phyloP scores from a whole-genome alignment of 495 filamentous ascomycete species.

The Acidiella bohemica region DNA sequence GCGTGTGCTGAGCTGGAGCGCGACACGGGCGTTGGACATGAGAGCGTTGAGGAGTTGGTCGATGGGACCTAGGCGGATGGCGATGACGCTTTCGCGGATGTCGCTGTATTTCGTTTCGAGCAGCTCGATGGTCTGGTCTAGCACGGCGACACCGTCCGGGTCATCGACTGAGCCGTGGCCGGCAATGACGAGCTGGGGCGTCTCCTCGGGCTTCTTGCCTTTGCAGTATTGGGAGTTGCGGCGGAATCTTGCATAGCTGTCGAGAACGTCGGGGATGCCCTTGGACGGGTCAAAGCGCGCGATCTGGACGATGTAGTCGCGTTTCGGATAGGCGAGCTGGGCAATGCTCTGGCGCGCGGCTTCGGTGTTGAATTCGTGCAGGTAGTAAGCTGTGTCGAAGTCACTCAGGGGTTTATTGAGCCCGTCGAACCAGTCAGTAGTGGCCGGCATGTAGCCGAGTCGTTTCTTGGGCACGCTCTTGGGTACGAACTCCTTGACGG shows the following conservation, averaged over 20 bases:
- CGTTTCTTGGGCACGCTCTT: slow-evolving; percentile 47
- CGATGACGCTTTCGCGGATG: slow-evolving; percentile 43
- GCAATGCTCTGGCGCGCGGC: slow-evolving; percentile 46
- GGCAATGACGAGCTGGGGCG: slow-evolving; percentile 63
- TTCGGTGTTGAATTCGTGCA: slow-evolving; percentile 54
- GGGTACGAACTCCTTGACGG: slow-evolving; percentile 66
- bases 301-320: slow-evolving; percentile 70
- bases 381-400: slow-evolving; percentile 66
- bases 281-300: slow-evolving; percentile 81
- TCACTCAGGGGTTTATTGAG: slow-evolving; percentile 65
- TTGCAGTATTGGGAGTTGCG: slow-evolving; percentile 16
- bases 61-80: slow-evolving; percentile 63
- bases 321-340: slow-evolving; percentile 51
- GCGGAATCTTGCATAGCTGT: slow-evolving; percentile 64
- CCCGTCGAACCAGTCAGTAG: slow-evolving; percentile 84
- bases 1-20: slow-evolving; percentile 65
- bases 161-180: slow-evolving; percentile 81
- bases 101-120: slow-evolving; percentile 44
- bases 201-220: slow-evolving; percentile 35
- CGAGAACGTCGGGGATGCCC: slow-evolving; percentile 68
- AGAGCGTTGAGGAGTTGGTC: slow-evolving; percentile 75
- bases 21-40: slow-evolving; percentile 59
- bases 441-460: slow-evolving; percentile 69
- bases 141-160: slow-evolving; percentile 62
- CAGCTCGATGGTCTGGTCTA: slow-evolving; percentile 53